A percentile compares a stretch with the other conserved stretches of the same genome.
These are phyloP conservation scores for Tricholoma sp. DNA, from an alignment of 768 basidiomycete species.

Conservation along the genomic window DNA sequence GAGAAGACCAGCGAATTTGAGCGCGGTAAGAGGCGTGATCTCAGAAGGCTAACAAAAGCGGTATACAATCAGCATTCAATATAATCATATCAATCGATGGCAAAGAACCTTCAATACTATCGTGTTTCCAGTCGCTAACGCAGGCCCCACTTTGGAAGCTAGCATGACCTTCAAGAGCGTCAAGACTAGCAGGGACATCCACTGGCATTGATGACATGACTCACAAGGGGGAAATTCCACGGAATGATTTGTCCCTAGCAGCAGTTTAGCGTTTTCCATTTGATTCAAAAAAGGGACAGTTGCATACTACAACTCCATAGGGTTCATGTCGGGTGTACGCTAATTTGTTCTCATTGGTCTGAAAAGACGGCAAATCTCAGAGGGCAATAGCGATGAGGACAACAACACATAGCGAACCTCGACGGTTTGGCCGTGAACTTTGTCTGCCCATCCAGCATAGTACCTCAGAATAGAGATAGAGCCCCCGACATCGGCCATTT, in stretches of 20 bases:
- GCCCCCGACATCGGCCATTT: slow-evolving; percentile 36
- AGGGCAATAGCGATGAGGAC: not conserved
- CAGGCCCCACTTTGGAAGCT: slow-evolving; percentile 21
- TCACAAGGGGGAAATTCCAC: slow-evolving; percentile 40
- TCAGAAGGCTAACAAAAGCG: slow-evolving; percentile 46
- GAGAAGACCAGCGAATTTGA: slow-evolving; percentile 43
- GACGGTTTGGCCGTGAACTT: slow-evolving; percentile 56
- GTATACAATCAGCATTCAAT: not conserved
- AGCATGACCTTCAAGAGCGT: slow-evolving; percentile 14
- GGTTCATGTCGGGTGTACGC: slow-evolving; percentile 46
- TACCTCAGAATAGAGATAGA: slow-evolving; percentile 49
- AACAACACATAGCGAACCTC: slow-evolving; percentile 28
- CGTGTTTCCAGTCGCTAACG: slow-evolving; percentile 43
- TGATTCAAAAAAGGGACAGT: slow-evolving; percentile 17
- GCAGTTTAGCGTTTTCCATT: not conserved
- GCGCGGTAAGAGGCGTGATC: slow-evolving; percentile 55
- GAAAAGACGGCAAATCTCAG: not conserved
- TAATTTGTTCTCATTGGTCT: slow-evolving; percentile 36
- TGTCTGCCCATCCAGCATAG: slow-evolving; percentile 80
- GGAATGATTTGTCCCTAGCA: slow-evolving; percentile 43
- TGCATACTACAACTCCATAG: slow-evolving; percentile 38
- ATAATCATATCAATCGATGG: not conserved
- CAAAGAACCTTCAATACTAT: slow-evolving; percentile 43
- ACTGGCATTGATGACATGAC: not conserved
- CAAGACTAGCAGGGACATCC: too few relatives aligned